A percentile compares a stretch with the other conserved stretches of the same genome.
These are phyloP conservation scores for Yarrowia sp. DNA, from an alignment of 805 yeast genomes.

Conservation along the genomic window DNA sequence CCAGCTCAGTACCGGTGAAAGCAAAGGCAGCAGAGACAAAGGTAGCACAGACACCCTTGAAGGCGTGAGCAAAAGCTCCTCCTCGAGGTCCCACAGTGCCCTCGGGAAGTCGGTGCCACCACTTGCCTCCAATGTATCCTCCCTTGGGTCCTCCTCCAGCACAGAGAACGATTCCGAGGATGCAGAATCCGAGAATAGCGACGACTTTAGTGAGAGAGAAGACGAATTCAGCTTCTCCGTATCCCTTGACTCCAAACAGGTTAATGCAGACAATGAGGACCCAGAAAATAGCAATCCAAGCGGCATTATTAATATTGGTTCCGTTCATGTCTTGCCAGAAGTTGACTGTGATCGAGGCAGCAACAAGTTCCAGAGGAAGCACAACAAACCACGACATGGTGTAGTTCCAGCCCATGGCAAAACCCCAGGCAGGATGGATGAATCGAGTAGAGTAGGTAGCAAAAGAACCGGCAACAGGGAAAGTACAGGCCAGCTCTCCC, in stretches of 20 bases:
- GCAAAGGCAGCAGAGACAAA: conserved; percentile 76
- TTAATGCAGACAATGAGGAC: conserved; percentile 50
- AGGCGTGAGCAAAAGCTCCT: conserved; percentile 61
- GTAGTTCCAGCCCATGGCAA: conserved; percentile 68
- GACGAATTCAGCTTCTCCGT: conserved; percentile 67
- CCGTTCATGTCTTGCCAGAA: conserved; percentile 48
- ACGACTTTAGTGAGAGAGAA: conserved; percentile 57
- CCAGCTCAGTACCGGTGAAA: conserved; percentile 71
- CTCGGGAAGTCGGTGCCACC: conserved; percentile 45
- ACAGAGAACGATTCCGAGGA: conserved; percentile 51
- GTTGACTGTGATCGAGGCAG: conserved; percentile 54
- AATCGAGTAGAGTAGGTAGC: conserved; percentile 56
- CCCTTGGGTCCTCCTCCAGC: conserved; percentile 62
- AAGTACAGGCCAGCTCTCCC: conserved; percentile 66
- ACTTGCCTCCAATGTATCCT: conserved; percentile 54
- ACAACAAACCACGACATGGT: conserved; percentile 59
- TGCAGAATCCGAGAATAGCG: conserved; percentile 59
- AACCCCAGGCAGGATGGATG: conserved; percentile 61
- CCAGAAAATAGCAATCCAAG: conserved; percentile 58
- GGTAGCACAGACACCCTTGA: conserved; percentile 71
- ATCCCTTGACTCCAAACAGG: conserved; percentile 55
- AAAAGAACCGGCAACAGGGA: conserved; percentile 55
- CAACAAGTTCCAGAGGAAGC: conserved; percentile 60
- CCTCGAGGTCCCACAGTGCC: conserved; percentile 16
- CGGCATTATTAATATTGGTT: conserved; percentile 51